Evolutionary conservation across 1,284 basidiomycete genomes (phyloP).

Genomic region (Caloboletus inedulis): DNA sequence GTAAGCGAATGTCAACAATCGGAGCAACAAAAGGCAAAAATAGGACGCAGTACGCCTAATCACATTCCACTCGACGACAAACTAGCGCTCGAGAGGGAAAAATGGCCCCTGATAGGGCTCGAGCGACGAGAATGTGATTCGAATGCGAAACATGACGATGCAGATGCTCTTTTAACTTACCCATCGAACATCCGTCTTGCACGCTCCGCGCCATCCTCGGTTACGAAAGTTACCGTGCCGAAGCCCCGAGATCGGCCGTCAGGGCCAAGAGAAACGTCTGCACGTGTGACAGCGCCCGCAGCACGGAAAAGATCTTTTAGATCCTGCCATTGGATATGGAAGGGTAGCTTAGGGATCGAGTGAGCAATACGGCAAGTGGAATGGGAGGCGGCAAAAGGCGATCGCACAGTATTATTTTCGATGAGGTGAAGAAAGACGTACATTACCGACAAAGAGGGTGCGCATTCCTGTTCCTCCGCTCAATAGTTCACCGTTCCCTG

Average conservation of each 20-base stretch:
- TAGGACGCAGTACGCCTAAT: neutral
- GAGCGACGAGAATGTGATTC: neutral
- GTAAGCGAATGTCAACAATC: constrained; percentile 2
- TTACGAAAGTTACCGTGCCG: constrained; percentile 93
- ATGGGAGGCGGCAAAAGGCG: neutral
- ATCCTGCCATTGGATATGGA: constrained; percentile 98
- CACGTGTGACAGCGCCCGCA: constrained; percentile 89
- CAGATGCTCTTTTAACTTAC: constrained; percentile 42
- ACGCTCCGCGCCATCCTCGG: constrained; percentile 81
- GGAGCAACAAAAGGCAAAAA: neutral
- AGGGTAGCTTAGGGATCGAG: constrained; percentile 69
- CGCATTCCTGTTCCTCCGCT: constrained; percentile 38
- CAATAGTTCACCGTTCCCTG: constrained; percentile 24
- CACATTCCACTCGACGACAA: neutral
- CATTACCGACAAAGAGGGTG: constrained; percentile 73
- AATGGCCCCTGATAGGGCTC: neutral
- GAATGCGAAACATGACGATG: neutral
- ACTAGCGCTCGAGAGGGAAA: neutral
- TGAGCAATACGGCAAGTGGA: constrained; percentile 18
- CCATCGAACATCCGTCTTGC: constrained; percentile 87
- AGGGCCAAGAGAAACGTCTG: constrained; percentile 90
- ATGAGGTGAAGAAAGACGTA: constrained; percentile 34
- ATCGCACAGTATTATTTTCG: constrained; percentile 3
- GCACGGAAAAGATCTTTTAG: constrained; percentile 95
- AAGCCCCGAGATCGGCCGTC: constrained; percentile 94